phyloP scores from a whole-genome alignment of 495 filamentous ascomycete species.

The Hypoxylon lenormandii region DNA sequence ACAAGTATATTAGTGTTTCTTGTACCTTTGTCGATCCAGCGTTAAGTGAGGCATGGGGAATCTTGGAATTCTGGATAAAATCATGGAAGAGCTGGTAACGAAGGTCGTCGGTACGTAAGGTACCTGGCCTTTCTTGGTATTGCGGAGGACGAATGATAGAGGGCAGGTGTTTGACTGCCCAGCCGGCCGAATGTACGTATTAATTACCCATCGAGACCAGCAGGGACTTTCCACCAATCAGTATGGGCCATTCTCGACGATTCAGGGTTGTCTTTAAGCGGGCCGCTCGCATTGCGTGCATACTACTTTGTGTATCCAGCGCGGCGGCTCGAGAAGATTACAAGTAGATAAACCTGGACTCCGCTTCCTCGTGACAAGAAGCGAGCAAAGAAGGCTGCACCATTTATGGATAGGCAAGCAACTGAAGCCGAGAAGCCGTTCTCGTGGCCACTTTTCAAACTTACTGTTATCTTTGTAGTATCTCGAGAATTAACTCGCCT shows the following conservation, averaged over 20 bases:
- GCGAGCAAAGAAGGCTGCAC: conserved; percentile 26
- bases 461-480: conserved; percentile 6
- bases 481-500: background rate
- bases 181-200: conserved; percentile 7
- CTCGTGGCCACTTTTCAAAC: conserved; percentile 20
- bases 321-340: conserved; percentile 32
- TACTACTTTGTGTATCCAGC: conserved; percentile 32
- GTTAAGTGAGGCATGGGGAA: conserved; percentile 22
- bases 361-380: conserved; percentile 20
- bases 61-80: conserved; percentile 9
- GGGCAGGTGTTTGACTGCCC: conserved; percentile 2
- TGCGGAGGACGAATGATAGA: conserved; percentile 1
- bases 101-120: background rate
- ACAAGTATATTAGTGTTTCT: background rate
- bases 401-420: conserved; percentile 21
- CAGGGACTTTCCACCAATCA: conserved; percentile 22
- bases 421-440: conserved; percentile 10
- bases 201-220: conserved; percentile 18
- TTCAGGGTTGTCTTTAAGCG: conserved; percentile 23
- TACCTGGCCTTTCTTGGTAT: background rate
- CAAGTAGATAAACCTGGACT: conserved; percentile 10
- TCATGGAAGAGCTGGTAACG: conserved; percentile 2
- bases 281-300: conserved; percentile 41
- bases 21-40: conserved; percentile 12
- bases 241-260: background rate